Evolutionary conservation across 805 yeast genomes (phyloP), one percentile per base, ranked within the genome.

Genomic region (Ogataea haglerorum): DNA sequence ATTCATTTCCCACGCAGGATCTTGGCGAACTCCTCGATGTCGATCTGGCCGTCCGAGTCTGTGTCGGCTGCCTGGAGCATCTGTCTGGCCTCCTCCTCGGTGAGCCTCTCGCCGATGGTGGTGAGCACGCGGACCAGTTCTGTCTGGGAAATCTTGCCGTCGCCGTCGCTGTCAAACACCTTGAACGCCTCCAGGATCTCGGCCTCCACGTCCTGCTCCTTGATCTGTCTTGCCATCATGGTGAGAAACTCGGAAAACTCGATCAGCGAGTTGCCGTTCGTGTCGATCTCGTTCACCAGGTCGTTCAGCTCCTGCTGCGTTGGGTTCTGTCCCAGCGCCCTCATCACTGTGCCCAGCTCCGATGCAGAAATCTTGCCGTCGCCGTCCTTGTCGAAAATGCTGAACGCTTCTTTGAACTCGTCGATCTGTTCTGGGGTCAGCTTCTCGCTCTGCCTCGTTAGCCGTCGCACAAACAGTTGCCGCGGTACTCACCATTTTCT

Each of bases 311-410:
- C 99, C 51, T 89, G 81, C 66, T 93, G 98, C 36, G 95, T 82
- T 26, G 99, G 99, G 58, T 91, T 91, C 67, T 89, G 93, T 38
- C 99, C 99, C 60, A 93, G 74, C n/a, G 97, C 87, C 70, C 99
- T 84, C 99, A 93, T 93, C 38, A 93, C 99, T 4, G 96, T 89
- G 51, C 98, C 97, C 53, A 93, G 75, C 69, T 93, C 99, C 59
- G 86, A 78, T 54, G 96, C 86, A 44, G 96, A 88, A 71, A 93
- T 93, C 61, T 88, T 87, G 34, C 99, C 99, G 67, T 90, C 97
- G 60, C 90, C 85, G 64, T 93, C 96, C 65, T 89, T 89, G 73
- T 93, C 99, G 56, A 93, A 93, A 51, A 93, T 78, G 47, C 97
- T 88, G 64, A 93, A 93, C 5, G 99, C 99, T 72, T 93, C 99